These are phyloP conservation scores for Rhizoclosmatium globosum DNA, from an alignment of 192 early-diverging fungal genomes.

Conservation along the genomic window DNA sequence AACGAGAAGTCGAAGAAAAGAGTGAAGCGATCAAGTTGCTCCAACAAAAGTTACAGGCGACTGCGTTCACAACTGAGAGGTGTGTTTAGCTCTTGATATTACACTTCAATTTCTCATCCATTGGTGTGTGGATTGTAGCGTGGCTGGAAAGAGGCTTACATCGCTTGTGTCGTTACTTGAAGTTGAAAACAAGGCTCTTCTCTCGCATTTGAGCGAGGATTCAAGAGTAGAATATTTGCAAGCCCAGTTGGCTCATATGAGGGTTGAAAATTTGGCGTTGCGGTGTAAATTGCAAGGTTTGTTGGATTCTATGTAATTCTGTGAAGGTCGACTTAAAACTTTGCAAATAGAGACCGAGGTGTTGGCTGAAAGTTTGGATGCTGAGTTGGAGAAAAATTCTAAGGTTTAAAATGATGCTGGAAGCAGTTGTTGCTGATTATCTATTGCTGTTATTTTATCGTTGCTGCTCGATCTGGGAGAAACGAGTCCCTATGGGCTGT, in stretches of 20 bases:
- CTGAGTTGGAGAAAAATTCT: neutral
- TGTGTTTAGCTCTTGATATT: neutral
- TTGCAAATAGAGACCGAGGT: neutral
- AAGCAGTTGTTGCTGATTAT: too few relatives aligned
- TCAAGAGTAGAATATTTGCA: neutral
- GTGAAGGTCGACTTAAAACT: neutral
- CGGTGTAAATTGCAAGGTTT: neutral
- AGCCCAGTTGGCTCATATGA: neutral
- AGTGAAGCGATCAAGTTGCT: neutral
- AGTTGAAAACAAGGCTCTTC: neutral
- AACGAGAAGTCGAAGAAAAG: neutral
- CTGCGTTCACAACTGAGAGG: constrained; percentile 1
- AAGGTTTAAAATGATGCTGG: too few relatives aligned
- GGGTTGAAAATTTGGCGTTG: neutral
- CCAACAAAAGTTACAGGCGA: neutral
- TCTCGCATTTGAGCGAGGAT: constrained; percentile 2
- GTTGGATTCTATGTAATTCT: neutral
- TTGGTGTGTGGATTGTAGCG: neutral
- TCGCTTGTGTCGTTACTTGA: neutral
- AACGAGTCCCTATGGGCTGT: too few relatives aligned
- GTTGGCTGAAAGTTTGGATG: neutral
- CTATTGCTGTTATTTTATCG: too few relatives aligned
- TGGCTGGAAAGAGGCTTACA: neutral
- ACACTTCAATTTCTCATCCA: neutral
- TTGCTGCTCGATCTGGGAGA: too few relatives aligned